These are phyloP conservation scores for Saksenaea oblongispora DNA, from an alignment of 371 early-diverging fungal species.

Conservation along the genomic window DNA sequence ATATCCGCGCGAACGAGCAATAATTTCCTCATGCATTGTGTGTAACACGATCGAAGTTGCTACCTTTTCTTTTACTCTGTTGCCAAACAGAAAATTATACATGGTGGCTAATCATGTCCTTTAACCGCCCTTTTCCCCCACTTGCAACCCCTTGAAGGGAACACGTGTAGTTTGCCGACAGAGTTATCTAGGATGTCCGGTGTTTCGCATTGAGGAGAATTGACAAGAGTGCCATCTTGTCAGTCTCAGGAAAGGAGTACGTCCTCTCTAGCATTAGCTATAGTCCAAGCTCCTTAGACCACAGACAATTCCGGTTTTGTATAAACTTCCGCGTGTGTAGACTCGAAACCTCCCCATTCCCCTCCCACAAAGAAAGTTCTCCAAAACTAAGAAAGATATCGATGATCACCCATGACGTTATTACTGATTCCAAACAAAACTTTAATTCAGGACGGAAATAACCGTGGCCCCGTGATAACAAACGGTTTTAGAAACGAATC, in stretches of 20 bases:
- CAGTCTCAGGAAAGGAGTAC: not conserved
- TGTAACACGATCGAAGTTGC: conserved; percentile 1
- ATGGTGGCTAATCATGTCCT: not conserved
- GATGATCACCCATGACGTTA: too few relatives aligned
- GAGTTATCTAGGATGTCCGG: not conserved
- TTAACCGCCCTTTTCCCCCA: not conserved
- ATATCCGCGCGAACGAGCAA: not conserved
- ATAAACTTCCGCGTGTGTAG: too few relatives aligned
- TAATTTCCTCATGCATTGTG: conserved; percentile 5
- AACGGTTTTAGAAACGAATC: too few relatives aligned
- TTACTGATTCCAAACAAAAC: too few relatives aligned
- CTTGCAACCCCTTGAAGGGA: not conserved
- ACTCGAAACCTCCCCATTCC: too few relatives aligned
- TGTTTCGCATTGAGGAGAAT: not conserved
- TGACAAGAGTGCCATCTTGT: not conserved
- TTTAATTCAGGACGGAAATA: too few relatives aligned
- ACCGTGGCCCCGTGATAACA: too few relatives aligned
- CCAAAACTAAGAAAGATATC: too few relatives aligned
- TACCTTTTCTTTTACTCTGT: not conserved
- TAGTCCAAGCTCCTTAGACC: not conserved
- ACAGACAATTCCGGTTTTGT: not conserved
- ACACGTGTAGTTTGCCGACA: not conserved
- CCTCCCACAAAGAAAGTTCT: not conserved
- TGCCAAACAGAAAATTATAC: not conserved
- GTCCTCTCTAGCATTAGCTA: not conserved